Base-by-base conservation (phyloP, 805 yeast species). In the Kurtzmaniella fragi region DNA sequence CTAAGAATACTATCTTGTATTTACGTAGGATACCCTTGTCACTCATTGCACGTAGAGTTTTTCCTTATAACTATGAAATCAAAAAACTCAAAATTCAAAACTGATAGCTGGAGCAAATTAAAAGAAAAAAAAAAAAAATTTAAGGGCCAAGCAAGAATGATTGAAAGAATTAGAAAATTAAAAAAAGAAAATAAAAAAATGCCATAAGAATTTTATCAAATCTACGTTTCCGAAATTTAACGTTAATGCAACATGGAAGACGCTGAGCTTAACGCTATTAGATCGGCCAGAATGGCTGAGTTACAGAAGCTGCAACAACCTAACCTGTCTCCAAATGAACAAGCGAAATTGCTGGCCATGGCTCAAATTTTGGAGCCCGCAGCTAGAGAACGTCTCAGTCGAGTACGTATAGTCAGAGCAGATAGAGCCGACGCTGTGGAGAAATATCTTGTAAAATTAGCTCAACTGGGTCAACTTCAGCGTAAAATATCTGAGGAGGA, bases 361-460 rank as follows among this genome's bases (percentile, higher is more conserved):
- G 72, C 86, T 6, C 91, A 84, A 47, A 75, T 88, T 15, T 69
- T 93, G 33, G 86, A 85, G 40, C 81, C 91, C 9, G 77, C 74
- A 37, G 99, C 98, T 1, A 73, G 95, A 34, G 97, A 91, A 54
- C 73, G 99, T 42, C 70, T 91, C 34, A 78, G 90, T 14, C 71
- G 99, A 42, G 95, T 91, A 14, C 69, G 88, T 23, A 75, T 93
- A 56, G 99, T 91, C 32, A 78, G 90, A 54, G 95, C 95, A 2
- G 98, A 93, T 38, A 71, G 97, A 41, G 98, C 95, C 1, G 74
- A 76, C 37, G 85, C 89, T 2, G 97, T 89, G 11, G 97, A 91
- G 52, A 80, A 82, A 45, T 79, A 91, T 50, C 64, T 91, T 33
- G 63, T 84, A 20, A 78, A 80, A 49, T 63, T 91, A 57, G 84